Evolutionary conservation across 345 rosid species (phyloP).

Genomic region (Lepidium sativum): DNA sequence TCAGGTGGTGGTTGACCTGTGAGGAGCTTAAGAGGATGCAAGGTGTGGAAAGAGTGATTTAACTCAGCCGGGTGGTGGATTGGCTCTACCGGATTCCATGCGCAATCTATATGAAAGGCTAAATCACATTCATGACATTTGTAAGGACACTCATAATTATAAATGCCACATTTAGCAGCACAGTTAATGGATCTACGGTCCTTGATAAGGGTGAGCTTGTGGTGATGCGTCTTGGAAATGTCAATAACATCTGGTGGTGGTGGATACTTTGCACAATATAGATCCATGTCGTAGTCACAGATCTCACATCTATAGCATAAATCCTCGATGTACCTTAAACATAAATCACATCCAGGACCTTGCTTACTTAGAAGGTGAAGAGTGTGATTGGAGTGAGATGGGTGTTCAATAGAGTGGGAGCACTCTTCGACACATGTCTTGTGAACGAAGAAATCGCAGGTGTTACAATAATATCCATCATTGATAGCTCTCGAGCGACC

Average conservation of each 20-base stretch:
- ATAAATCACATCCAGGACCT: not conserved
- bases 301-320: not conserved
- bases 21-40: not conserved
- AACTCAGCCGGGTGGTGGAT: not conserved
- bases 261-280: not conserved
- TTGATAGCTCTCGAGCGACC: not conserved
- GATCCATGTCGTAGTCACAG: not conserved
- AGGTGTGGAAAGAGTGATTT: not conserved
- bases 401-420: not conserved
- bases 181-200: rapidly evolving
- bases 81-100: not conserved
- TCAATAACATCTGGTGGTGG: not conserved
- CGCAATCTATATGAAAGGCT: not conserved
- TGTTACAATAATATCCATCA: not conserved
- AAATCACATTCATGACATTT: not conserved
- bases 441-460: not conserved
- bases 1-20: not conserved
- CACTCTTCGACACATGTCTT: not conserved
- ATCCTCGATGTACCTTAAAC: rapidly evolving
- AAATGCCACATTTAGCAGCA: not conserved
- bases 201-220: not conserved
- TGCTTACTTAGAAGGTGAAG: not conserved
- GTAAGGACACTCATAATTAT: not conserved
- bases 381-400: not conserved
- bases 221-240: not conserved